Conservation (phyloP, 441 rosid species). For the Eugenia klotzschiana region DNA sequence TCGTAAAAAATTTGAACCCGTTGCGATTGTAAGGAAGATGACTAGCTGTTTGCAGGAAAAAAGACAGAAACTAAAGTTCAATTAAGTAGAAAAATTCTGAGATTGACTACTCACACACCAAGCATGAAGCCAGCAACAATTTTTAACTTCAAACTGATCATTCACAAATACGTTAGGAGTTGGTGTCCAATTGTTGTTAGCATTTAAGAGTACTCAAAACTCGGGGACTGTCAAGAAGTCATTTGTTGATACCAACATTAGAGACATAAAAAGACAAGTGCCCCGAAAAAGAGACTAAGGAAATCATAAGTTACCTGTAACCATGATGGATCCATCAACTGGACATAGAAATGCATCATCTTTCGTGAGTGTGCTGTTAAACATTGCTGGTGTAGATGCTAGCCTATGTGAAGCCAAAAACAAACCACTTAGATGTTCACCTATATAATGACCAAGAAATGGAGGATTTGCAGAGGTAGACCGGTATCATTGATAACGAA, state of each 20-base stretch:
- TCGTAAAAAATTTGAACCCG: conserved; percentile 92
- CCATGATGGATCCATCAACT: conserved; percentile 95
- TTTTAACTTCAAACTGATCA: not conserved
- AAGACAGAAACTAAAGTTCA: conserved; percentile 6
- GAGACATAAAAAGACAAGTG: not conserved
- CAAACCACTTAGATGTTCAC: not conserved
- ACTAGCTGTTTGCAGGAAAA: conserved; percentile 51
- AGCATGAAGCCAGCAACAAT: not conserved
- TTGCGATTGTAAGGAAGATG: conserved; percentile 98
- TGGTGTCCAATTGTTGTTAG: not conserved
- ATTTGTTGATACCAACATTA: not conserved
- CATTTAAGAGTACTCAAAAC: not conserved
- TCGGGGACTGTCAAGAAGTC: not conserved
- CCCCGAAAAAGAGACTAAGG: not conserved
- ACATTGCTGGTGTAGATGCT: conserved; percentile 99
- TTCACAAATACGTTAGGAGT: not conserved
- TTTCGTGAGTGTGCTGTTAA: conserved; percentile 75
- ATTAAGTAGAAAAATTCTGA: conserved; percentile 1
- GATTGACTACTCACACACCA: not conserved
- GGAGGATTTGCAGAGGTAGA: not conserved
- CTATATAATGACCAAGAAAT: not conserved
- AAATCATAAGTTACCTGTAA: conserved; percentile 45
- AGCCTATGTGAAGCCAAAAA: conserved; percentile 27
- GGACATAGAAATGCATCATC: conserved; percentile 67
- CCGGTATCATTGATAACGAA: not conserved